Evolutionary conservation across 257 asterid genomes (phyloP).

Genomic region (Salvia miltiorrhiza): DNA sequence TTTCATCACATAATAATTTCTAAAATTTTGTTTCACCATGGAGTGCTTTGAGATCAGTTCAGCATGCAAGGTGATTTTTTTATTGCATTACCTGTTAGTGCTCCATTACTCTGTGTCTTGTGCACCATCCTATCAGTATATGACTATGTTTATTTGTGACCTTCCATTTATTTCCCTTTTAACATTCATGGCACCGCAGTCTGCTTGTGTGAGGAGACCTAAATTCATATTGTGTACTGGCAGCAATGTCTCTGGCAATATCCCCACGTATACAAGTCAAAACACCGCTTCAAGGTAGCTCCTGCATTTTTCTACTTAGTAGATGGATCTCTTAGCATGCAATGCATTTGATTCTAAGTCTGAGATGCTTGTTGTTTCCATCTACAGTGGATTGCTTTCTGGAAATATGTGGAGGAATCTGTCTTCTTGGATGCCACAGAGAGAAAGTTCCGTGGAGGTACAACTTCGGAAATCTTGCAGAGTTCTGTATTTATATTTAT

Average conservation of each 20-base stretch:
- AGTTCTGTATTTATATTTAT: neutral
- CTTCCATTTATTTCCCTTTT: neutral
- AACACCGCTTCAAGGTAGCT: slow-evolving; percentile 59
- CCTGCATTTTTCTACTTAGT: slow-evolving; percentile 3
- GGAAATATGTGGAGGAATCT: slow-evolving; percentile 66
- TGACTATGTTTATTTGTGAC: slow-evolving; percentile 8
- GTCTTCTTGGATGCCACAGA: slow-evolving; percentile 79
- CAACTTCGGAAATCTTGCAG: slow-evolving; percentile 15
- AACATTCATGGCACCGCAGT: slow-evolving; percentile 39
- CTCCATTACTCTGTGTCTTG: slow-evolving; percentile 1
- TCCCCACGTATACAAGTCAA: slow-evolving; percentile 61
- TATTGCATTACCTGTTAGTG: neutral
- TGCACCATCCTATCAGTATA: slow-evolving; percentile 2
- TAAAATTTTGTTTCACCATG: neutral
- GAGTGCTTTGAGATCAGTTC: neutral
- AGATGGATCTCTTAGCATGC: neutral
- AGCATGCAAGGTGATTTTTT: slow-evolving; percentile 8
- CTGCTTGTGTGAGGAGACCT: slow-evolving; percentile 52
- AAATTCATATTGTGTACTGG: slow-evolving; percentile 57
- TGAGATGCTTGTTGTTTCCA: slow-evolving; percentile 13
- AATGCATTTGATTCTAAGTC: neutral
- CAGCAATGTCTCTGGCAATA: slow-evolving; percentile 50
- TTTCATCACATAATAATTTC: neutral
- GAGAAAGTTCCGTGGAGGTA: slow-evolving; percentile 64
- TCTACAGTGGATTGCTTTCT: slow-evolving; percentile 63